Conservation (phyloP, 2,329 filamentous ascomycete genomes). For the Dothidotthia symphoricarpi region DNA sequence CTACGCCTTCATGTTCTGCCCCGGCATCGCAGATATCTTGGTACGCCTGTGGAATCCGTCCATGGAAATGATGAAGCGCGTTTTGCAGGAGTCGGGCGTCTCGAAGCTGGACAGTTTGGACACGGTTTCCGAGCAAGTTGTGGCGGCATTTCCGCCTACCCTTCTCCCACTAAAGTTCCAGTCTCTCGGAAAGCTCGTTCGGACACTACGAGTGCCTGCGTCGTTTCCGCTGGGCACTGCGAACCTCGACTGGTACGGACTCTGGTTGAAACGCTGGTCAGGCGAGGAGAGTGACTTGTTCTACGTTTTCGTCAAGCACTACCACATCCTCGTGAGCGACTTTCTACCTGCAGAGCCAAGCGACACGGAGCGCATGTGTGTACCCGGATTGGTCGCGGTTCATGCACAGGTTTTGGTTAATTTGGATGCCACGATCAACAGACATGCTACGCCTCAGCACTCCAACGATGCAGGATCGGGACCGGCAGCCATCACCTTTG, state of each 20-base stretch:
- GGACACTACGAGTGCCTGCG: constrained; percentile 62
- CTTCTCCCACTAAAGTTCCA: constrained; percentile 62
- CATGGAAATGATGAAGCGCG: constrained; percentile 66
- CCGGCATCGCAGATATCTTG: constrained; percentile 79
- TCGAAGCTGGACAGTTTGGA: constrained; percentile 52
- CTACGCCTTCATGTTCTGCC: constrained; percentile 91
- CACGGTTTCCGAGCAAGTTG: constrained; percentile 59
- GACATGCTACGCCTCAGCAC: constrained; percentile 54
- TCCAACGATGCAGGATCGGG: constrained; percentile 30
- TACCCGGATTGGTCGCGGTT: constrained; percentile 75
- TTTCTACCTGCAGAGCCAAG: constrained; percentile 50
- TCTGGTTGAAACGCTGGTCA: constrained; percentile 82
- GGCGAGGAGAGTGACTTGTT: constrained; percentile 86
- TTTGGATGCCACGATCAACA: constrained; percentile 80
- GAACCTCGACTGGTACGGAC: constrained; percentile 78
- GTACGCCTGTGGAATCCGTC: constrained; percentile 77
- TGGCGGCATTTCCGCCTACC: constrained; percentile 67
- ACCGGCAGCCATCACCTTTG: constrained; percentile 60
- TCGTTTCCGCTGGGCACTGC: constrained; percentile 66
- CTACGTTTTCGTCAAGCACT: constrained; percentile 89
- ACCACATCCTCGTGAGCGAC: constrained; percentile 74
- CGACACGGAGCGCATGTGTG: constrained; percentile 59
- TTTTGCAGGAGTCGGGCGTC: constrained; percentile 67
- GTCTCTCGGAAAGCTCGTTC: constrained; percentile 60
- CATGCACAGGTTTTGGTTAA: constrained; percentile 79